Evolutionary conservation across 495 filamentous ascomycete genomes (phyloP).

Genomic region (Neurospora tetraspora): DNA sequence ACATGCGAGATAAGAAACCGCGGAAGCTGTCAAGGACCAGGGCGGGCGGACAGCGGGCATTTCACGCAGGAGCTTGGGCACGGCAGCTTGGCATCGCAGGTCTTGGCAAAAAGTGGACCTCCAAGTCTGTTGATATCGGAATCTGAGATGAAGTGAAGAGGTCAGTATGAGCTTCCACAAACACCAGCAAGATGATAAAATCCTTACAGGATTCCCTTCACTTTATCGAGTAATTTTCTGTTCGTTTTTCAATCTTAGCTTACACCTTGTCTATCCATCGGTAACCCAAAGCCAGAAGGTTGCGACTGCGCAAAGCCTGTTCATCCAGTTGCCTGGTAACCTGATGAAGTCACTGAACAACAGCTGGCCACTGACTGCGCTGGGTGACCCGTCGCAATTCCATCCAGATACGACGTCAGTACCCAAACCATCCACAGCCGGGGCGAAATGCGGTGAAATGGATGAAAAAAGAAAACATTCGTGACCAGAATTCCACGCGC

Average conservation of each 20-base stretch:
- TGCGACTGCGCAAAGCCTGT: not conserved
- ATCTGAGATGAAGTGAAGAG: not conserved
- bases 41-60: not conserved
- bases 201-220: not conserved
- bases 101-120: not conserved
- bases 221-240: not conserved
- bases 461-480: not conserved
- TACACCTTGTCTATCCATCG: not conserved
- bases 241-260: not conserved
- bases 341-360: not conserved
- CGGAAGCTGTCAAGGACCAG: not conserved
- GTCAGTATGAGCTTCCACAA: not conserved
- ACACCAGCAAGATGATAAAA: not conserved
- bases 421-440: not conserved
- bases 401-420: not conserved
- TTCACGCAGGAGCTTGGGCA: not conserved
- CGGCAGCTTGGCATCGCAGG: not conserved
- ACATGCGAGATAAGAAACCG: not conserved
- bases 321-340: not conserved
- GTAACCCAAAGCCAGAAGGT: not conserved
- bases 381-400: not conserved
- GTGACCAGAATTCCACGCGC: not conserved
- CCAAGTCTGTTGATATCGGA: not conserved
- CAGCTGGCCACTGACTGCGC: not conserved
- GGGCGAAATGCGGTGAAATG: not conserved